Percentiles rank a stretch among this genome's conserved stretches.
phyloP scores from a whole-genome alignment of 192 early-diverging fungal genomes.

The Pilaira anomala region DNA sequence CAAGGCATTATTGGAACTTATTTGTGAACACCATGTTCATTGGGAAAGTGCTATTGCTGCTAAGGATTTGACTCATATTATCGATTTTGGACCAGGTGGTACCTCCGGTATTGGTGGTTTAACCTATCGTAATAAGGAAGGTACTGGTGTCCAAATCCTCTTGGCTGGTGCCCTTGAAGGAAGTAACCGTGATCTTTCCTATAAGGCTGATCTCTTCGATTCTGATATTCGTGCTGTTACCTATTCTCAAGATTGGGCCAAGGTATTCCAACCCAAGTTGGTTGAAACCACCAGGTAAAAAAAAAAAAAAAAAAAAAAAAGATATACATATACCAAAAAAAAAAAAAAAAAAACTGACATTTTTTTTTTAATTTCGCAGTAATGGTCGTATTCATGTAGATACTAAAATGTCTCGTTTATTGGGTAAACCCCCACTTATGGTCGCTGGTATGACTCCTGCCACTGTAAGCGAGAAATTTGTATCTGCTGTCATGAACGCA shows the following conservation, averaged over 20 bases:
- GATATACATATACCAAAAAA: conserved; percentile 4
- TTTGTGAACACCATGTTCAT: conserved; percentile 66
- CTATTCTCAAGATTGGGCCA: conserved; percentile 82
- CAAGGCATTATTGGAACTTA: conserved; percentile 64
- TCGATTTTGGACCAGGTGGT: conserved; percentile 94
- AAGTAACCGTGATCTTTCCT: conserved; percentile 57
- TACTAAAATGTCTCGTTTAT: conserved; percentile 79
- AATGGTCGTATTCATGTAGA: conserved; percentile 79
- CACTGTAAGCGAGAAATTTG: conserved; percentile 75
- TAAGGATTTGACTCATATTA: conserved; percentile 73
- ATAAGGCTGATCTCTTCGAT: conserved; percentile 79
- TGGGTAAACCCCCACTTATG: conserved; percentile 89
- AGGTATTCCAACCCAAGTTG: conserved; percentile 80
- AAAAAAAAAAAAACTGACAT: not conserved
- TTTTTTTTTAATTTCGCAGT: conserved; percentile 22
- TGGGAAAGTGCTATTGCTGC: conserved; percentile 71
- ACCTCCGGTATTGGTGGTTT: conserved; percentile 78
- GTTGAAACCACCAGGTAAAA: conserved; percentile 57
- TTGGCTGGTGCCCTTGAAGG: conserved; percentile 66
- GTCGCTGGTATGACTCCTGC: conserved; percentile 94
- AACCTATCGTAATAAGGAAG: conserved; percentile 85
- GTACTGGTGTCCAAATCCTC: conserved; percentile 72
- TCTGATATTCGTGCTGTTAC: conserved; percentile 67
- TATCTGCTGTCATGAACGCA: conserved; percentile 81
- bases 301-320: not conserved